Base-by-base conservation (phyloP, 169 alveolate species). In the Plasmodium chabaudi region DNA sequence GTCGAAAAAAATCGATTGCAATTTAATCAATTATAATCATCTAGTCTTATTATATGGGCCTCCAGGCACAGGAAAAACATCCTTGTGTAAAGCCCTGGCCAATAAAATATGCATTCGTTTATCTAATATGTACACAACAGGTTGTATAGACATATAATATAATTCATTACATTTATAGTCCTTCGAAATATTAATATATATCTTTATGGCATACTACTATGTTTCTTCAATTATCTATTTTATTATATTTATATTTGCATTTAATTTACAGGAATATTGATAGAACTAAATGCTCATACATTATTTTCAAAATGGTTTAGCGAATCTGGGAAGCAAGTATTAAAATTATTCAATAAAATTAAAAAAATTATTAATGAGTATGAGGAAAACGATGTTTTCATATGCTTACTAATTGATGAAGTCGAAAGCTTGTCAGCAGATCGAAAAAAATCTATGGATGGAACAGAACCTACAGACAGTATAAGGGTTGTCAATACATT, bases 291-390 rank as follows among this genome's bases (percentile, higher is more conserved):
- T 82, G 92, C 96, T 15, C 95, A 93, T 71, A 87, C 95, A 7
- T 79, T 95, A 7, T 94, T 95, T 65, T 94, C 96, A 21, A 87
- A 89, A 19, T 95, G 96, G 96, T 95, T 93, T 23, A 88, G 95
- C 17, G 97, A 95, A 77, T 91, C 95, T 51, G 97, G 97, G n/a
- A 95, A 95, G 72, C 84, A 92, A 23, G 95, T 93, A 9, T 77
- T 92, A 49, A 93, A 92, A 87, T 71, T 93, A 19, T 95, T 95
- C 63, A 74, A 91, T 13, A 82, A 71, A 25, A 92, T 94, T 5
- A 88, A 88, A 59, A 73, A 61, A 19, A 39, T 92, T 27, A 82
- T 94, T 49, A 46, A 44, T 46, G 88, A 91, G n/a, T 87, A 89
- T 34, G 95, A 93, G n/a, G 92, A 88, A 44, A 60, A 88, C 10